Percentiles rank a stretch among this genome's conserved stretches.
Evolutionary conservation across 2,329 filamentous ascomycete species (phyloP).

Genomic region (Chaetomium sp.): DNA sequence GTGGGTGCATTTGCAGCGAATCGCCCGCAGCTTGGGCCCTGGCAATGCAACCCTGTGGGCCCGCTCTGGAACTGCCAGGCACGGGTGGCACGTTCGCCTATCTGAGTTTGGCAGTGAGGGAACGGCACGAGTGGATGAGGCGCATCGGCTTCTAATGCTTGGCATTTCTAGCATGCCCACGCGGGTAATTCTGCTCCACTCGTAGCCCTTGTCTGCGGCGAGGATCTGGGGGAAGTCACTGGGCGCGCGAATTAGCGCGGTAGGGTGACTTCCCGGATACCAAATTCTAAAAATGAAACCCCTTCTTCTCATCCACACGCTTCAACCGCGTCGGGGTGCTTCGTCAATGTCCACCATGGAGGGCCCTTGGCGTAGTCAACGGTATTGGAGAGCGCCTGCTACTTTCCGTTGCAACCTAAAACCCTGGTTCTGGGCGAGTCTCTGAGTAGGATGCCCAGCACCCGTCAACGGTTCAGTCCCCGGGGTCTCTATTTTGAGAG

Average conservation of each 20-base stretch:
- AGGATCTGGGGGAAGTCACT: slow-evolving; percentile 18
- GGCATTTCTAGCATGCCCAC: slow-evolving; percentile 18
- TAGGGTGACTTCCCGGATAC: slow-evolving; percentile 6
- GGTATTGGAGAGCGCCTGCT: slow-evolving; percentile 23
- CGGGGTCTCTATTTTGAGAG: not conserved
- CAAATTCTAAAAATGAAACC: slow-evolving; percentile 9
- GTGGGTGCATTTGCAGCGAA: slow-evolving; percentile 31
- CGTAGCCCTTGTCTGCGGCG: not conserved
- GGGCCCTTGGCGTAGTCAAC: not conserved
- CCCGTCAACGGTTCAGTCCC: not conserved
- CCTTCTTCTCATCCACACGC: not conserved
- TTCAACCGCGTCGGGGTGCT: not conserved
- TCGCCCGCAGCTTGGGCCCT: slow-evolving; percentile 31
- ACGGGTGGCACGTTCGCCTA: slow-evolving; percentile 24
- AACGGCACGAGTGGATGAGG: slow-evolving; percentile 33
- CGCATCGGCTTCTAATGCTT: slow-evolving; percentile 23
- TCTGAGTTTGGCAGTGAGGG: slow-evolving; percentile 31
- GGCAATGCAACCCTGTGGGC: slow-evolving; percentile 28
- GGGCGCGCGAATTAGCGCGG: not conserved
- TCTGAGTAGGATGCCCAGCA: not conserved
- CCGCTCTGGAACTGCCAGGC: not conserved
- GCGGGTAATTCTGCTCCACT: slow-evolving; percentile 3
- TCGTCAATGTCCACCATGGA: slow-evolving; percentile 2
- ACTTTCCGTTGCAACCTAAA: slow-evolving; percentile 15
- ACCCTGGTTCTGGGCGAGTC: not conserved